These are phyloP conservation scores for Dalbergia cochinchinensis DNA, from an alignment of 306 rosid species.

Conservation along the genomic window DNA sequence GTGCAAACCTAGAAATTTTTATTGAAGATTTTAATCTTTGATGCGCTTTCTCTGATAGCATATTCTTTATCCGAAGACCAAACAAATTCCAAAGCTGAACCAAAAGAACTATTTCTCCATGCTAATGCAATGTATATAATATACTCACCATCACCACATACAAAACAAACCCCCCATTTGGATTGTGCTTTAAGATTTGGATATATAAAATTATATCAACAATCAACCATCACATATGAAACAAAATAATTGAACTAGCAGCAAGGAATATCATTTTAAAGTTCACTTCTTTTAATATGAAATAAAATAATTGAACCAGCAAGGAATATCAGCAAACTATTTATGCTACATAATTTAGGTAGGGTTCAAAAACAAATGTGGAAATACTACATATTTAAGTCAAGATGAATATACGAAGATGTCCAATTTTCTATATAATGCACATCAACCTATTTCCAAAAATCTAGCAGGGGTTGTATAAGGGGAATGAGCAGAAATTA, in stretches of 20 bases:
- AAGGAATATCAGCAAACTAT: neutral
- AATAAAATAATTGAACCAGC: too few species aligned
- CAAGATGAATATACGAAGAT: slow-evolving; percentile 28
- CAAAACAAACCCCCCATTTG: slow-evolving; percentile 98
- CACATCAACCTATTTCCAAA: slow-evolving; percentile 15
- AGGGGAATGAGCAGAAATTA: slow-evolving; percentile 32
- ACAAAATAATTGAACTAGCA: slow-evolving; percentile 44
- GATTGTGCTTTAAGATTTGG: slow-evolving; percentile 93
- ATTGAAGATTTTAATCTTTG: slow-evolving; percentile 87
- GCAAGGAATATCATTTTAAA: slow-evolving; percentile 14
- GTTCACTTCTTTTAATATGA: slow-evolving; percentile 30
- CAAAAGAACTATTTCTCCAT: slow-evolving; percentile 96
- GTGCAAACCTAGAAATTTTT: slow-evolving; percentile 89
- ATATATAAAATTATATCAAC: slow-evolving; percentile 33
- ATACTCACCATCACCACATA: slow-evolving; percentile 98
- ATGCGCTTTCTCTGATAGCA: slow-evolving; percentile 95
- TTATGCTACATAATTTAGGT: neutral
- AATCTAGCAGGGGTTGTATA: slow-evolving; percentile 31
- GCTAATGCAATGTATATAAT: slow-evolving; percentile 95
- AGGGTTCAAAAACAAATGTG: slow-evolving; percentile 10
- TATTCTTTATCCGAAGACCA: slow-evolving; percentile 99
- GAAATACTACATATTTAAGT: too few species aligned
- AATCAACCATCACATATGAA: slow-evolving; percentile 30
- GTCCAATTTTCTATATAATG: slow-evolving; percentile 32
- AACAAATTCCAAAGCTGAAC: slow-evolving; percentile 90